These are phyloP conservation scores for Acacia concinna DNA, from an alignment of 331 rosid species.

Conservation along the genomic window DNA sequence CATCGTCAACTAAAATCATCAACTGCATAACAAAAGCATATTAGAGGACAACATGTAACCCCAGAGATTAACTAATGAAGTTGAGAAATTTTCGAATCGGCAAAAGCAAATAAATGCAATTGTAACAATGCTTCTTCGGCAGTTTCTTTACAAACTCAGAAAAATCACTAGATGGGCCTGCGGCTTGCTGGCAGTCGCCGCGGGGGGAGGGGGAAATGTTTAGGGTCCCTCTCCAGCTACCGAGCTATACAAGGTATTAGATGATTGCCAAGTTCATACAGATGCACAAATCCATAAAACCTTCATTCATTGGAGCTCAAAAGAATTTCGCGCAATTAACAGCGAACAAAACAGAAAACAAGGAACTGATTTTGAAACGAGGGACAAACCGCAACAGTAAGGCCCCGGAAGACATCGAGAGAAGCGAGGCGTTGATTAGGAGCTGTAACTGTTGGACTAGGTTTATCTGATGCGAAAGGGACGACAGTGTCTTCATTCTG, in stretches of 20 bases:
- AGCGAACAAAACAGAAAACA: constrained; percentile 2
- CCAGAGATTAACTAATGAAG: neutral
- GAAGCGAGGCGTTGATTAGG: constrained; percentile 68
- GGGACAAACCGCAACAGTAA: constrained; percentile 64
- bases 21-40: constrained; percentile 40
- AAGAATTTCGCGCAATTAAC: neutral
- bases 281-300: neutral
- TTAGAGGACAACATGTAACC: neutral
- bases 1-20: constrained; percentile 80
- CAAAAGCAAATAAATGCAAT: neutral
- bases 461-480: constrained; percentile 27
- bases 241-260: neutral
- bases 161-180: neutral
- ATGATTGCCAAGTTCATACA: neutral
- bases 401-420: constrained; percentile 83
- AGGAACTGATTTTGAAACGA: neutral
- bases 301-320: neutral
- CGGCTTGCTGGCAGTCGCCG: neutral
- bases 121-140: neutral
- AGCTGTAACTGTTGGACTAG: constrained; percentile 29
- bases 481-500: constrained; percentile 35
- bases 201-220: neutral
- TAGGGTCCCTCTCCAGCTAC: neutral
- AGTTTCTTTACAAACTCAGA: neutral
- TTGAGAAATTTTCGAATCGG: neutral